Evolutionary conservation across 805 yeast species (phyloP).

Genomic region (Aciculoconidium aculeatum): DNA sequence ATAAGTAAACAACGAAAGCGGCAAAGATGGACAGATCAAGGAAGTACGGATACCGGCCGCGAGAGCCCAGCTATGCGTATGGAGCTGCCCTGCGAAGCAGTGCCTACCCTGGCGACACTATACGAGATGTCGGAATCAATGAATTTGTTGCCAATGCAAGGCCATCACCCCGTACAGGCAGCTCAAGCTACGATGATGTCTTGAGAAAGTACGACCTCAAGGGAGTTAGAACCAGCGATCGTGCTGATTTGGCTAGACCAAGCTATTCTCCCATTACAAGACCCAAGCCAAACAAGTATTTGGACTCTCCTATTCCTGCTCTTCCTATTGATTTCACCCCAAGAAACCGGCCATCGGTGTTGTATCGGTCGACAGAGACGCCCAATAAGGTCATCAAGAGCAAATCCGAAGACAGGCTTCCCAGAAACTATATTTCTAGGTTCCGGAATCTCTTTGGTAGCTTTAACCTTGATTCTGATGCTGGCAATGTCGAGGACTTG

Average conservation of each 20-base stretch:
- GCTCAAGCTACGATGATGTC: slow-evolving; percentile 2
- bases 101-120: no score
- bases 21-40: slow-evolving; percentile 1
- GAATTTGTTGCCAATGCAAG: neutral
- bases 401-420: neutral
- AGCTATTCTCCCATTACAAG: no score
- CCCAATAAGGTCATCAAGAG: slow-evolving; percentile 2
- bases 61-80: no score
- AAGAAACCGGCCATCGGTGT: neutral
- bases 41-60: slow-evolving; percentile 3
- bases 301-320: slow-evolving; percentile 5
- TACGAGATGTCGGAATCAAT: no score
- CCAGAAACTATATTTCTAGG: slow-evolving; percentile 6
- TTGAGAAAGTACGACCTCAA: slow-evolving; percentile 2
- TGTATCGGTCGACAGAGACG: slow-evolving; percentile 2
- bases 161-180: neutral
- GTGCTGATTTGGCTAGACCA: no score
- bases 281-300: slow-evolving; percentile 7
- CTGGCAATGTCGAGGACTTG: slow-evolving; percentile 11
- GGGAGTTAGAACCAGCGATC: neutral
- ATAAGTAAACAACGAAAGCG: no score
- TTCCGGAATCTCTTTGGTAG: slow-evolving; percentile 11
- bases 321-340: slow-evolving; percentile 3
- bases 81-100: no score
- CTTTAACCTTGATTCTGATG: slow-evolving; percentile 12